Evolutionary conservation across 2,329 filamentous ascomycete species (phyloP).

Genomic region (Domatiomyces catenatus): DNA sequence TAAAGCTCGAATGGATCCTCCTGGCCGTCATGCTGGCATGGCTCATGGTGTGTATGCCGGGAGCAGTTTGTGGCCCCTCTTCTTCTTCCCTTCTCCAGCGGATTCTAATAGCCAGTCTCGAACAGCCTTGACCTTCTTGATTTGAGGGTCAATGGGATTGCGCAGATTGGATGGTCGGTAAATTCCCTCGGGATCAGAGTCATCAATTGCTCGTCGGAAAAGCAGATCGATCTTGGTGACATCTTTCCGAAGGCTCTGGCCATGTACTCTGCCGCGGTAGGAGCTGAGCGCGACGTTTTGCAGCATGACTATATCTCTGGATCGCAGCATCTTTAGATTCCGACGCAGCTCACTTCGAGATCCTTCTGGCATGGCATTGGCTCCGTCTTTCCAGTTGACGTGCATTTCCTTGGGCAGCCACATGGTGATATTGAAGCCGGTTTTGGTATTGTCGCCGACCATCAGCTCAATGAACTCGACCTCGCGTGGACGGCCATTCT

Average conservation of each 20-base stretch:
- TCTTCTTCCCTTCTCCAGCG: slow-evolving; percentile 33
- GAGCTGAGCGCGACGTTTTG: slow-evolving; percentile 63
- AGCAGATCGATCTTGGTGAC: slow-evolving; percentile 57
- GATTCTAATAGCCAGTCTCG: slow-evolving; percentile 62
- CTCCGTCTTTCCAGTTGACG: slow-evolving; percentile 15
- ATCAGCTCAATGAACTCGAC: slow-evolving; percentile 60
- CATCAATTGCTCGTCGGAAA: slow-evolving; percentile 39
- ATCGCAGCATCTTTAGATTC: slow-evolving; percentile 37
- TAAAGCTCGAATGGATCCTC: background rate
- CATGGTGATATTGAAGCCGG: slow-evolving; percentile 68
- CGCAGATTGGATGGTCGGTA: slow-evolving; percentile 41
- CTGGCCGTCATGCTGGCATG: background rate
- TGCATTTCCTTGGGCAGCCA: slow-evolving; percentile 44
- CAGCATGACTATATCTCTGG: slow-evolving; percentile 64
- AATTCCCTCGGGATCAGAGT: slow-evolving; percentile 38
- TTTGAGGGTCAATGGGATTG: slow-evolving; percentile 32
- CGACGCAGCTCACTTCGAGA: slow-evolving; percentile 22
- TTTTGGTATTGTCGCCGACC: slow-evolving; percentile 70
- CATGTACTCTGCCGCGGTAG: slow-evolving; percentile 66
- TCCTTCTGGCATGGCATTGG: slow-evolving; percentile 18
- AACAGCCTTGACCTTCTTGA: slow-evolving; percentile 51
- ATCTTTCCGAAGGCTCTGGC: slow-evolving; percentile 60
- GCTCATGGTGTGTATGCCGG: background rate
- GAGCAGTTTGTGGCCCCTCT: slow-evolving; percentile 1
- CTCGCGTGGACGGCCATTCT: slow-evolving; percentile 29